Base-by-base conservation (phyloP, 768 basidiomycete genomes). In the Coprinopsis strossmayeri region DNA sequence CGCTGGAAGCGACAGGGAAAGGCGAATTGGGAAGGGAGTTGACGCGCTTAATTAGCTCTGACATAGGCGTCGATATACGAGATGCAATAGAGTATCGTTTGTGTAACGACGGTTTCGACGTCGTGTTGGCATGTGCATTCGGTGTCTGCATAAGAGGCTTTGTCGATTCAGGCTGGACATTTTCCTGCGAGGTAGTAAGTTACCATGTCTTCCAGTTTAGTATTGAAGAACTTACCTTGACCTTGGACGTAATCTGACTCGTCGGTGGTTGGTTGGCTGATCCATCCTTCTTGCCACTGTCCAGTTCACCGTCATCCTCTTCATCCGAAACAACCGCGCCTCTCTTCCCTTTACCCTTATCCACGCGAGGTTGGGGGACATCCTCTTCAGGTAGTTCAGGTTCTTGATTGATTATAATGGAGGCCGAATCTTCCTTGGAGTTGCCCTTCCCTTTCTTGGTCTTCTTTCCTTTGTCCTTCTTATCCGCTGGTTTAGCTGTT, bases 41-140 rank as follows among this genome's bases (percentile, higher is more conserved):
- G 25, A 79, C 86, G 47, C 79, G 81, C 41, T 78, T 76, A 53
- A 89, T 86, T 53, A 88, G 77, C 61, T 88, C 87, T 42, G 79
- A 75, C 82, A 90, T 84, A 3, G 84, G 76, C 2, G 79, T 78
- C 20, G 72, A 63, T 54, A 73, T 81, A 45, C 69, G 68, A 2
- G 76, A 68, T n/a, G 73, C 74, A 51, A 78, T 69, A 40, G 75
- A 72, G 52, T 77, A 73, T 5, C 65, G 65, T 17, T 68, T 62
- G 44, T 63, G 57, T 24, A 66, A 38, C 38, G 68, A 58, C 50
- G 47, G 44, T 48, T 53, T 57, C 27, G 60, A 40, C 27, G 57
- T 53, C 28, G 34, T 48, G 35, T 13, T 11, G 20, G n/a, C 26
- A 32, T 21, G 12, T 40, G 42, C 21, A 30, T 46, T 20, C 34